Conservation (phyloP, 495 filamentous ascomycete genomes). For the Penicillium verhagenii region DNA sequence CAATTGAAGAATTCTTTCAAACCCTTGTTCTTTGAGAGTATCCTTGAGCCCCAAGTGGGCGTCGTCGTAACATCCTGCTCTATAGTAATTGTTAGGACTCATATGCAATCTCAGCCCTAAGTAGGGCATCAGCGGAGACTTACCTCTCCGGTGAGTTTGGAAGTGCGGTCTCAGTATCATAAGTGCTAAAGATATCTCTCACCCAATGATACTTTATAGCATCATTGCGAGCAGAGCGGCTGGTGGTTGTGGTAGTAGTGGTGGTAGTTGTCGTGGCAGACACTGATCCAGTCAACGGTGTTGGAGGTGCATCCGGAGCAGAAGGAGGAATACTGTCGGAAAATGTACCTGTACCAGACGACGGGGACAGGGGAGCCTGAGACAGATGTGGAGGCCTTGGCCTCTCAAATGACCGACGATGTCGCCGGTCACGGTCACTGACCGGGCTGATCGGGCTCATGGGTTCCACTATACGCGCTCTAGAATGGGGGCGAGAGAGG, state of each 20-base stretch:
- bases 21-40: slow-evolving; percentile 36
- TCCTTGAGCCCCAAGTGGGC: slow-evolving; percentile 35
- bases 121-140: slow-evolving; percentile 6
- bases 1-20: slow-evolving; percentile 46
- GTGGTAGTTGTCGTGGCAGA: slow-evolving; percentile 26
- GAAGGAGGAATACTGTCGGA: slow-evolving; percentile 36
- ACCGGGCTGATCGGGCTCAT: slow-evolving; percentile 31
- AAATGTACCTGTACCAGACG: slow-evolving; percentile 27
- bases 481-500: slow-evolving; percentile 20
- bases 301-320: slow-evolving; percentile 42
- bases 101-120: not conserved
- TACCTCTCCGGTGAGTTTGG: slow-evolving; percentile 40
- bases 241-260: too few relatives aligned
- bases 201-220: slow-evolving; percentile 51
- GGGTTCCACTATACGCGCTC: slow-evolving; percentile 30
- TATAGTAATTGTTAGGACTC: slow-evolving; percentile 18
- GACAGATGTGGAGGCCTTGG: slow-evolving; percentile 29
- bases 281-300: slow-evolving; percentile 39
- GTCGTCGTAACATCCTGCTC: slow-evolving; percentile 51
- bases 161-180: slow-evolving; percentile 40
- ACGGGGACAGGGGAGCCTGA: slow-evolving; percentile 33
- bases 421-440: slow-evolving; percentile 32
- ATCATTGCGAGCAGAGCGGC: slow-evolving; percentile 33
- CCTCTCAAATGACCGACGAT: slow-evolving; percentile 43
- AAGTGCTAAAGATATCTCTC: slow-evolving; percentile 44